Evolutionary conservation across 305 asterid species (phyloP).

Genomic region (Fraxinus baroniana): DNA sequence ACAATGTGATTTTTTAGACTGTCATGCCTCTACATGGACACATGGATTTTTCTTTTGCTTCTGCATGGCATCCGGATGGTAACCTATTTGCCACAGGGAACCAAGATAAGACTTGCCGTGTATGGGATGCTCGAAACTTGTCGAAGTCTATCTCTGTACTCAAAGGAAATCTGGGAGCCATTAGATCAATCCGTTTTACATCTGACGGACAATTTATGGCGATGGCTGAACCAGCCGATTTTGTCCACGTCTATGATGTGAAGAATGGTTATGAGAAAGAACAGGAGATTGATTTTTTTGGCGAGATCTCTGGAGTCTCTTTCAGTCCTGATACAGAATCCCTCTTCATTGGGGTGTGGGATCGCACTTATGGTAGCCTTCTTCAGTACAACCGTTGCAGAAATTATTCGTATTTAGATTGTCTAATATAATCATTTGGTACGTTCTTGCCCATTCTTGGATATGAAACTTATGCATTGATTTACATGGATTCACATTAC

Average conservation of each 20-base stretch:
- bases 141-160: conserved; percentile 58
- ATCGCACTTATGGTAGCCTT: conserved; percentile 69
- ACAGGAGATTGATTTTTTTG: conserved; percentile 75
- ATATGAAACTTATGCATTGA: conserved; percentile 2
- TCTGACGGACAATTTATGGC: conserved; percentile 75
- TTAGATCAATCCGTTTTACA: conserved; percentile 66
- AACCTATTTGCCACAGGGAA: conserved; percentile 67
- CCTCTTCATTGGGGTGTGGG: conserved; percentile 72
- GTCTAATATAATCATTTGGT: conserved; percentile 24
- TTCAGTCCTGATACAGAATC: conserved; percentile 74
- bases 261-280: conserved; percentile 50
- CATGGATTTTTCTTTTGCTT: conserved; percentile 65
- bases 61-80: conserved; percentile 83
- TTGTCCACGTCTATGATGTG: conserved; percentile 65
- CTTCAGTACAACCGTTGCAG: conserved; percentile 61
- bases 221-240: conserved; percentile 72
- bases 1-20: conserved; percentile 29
- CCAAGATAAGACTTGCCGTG: conserved; percentile 77
- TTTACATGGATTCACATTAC: conserved; percentile 7
- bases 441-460: conserved; percentile 22
- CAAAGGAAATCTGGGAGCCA: conserved; percentile 70
- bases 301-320: conserved; percentile 71
- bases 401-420: conserved; percentile 51
- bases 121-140: conserved; percentile 67
- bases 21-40: conserved; percentile 53